phyloP scores from a whole-genome alignment of 2,329 filamentous ascomycete genomes.

The Trichoderma hamatum region DNA sequence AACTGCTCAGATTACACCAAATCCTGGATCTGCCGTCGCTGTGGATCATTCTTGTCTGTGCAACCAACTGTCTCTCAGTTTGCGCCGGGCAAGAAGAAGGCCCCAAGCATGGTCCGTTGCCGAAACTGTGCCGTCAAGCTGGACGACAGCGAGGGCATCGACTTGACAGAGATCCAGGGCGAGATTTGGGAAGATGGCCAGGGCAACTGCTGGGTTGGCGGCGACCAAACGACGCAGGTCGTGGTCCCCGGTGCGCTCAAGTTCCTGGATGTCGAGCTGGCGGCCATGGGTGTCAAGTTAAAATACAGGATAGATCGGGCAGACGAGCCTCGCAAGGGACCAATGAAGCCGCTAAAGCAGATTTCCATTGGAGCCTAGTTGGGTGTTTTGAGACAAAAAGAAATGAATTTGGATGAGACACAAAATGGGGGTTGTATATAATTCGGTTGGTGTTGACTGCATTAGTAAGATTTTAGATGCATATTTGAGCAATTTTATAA shows the following conservation, averaged over 20 bases:
- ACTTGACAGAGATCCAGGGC: constrained; percentile 60
- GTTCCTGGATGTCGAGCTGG: constrained; percentile 91
- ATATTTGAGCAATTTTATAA: constrained; percentile 21
- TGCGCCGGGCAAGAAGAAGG: constrained; percentile 62
- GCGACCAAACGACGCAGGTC: constrained; percentile 87
- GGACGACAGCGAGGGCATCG: constrained; percentile 60
- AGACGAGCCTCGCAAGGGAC: constrained; percentile 63
- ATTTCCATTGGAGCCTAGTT: constrained; percentile 20
- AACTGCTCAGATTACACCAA: constrained; percentile 95
- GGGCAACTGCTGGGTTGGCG: constrained; percentile 81
- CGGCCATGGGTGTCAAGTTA: constrained; percentile 94
- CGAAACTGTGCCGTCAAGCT: constrained; percentile 71
- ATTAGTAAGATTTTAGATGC: constrained; percentile 9
- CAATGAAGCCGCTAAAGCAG: constrained; percentile 46
- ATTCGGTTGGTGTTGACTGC: constrained; percentile 1
- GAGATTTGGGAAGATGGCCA: constrained; percentile 93
- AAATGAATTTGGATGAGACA: background rate
- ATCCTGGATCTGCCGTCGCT: constrained; percentile 85
- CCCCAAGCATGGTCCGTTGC: constrained; percentile 73
- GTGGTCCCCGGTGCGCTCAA: constrained; percentile 91
- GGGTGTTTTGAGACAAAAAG: background rate
- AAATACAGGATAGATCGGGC: constrained; percentile 73
- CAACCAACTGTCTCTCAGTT: constrained; percentile 75
- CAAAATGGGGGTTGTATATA: constrained; percentile 24
- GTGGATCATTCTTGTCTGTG: constrained; percentile 87